Evolutionary conservation across 2,329 filamentous ascomycete species (phyloP).

Genomic region (Aspergillus arachidicola): DNA sequence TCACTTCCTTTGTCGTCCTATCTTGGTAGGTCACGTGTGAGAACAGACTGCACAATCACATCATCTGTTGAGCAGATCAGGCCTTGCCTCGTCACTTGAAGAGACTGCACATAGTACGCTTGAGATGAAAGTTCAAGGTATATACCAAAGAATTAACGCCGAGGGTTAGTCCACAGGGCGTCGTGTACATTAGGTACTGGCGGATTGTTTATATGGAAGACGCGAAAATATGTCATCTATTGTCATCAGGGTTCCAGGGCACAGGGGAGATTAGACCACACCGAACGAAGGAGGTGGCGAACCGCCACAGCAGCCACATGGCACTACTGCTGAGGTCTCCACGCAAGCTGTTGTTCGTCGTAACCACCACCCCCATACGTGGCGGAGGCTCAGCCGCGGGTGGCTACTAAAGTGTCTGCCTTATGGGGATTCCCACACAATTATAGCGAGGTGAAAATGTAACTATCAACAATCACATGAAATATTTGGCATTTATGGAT

Average conservation of each 20-base stretch:
- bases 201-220: not conserved
- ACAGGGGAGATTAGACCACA: not conserved
- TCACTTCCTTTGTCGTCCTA: not conserved
- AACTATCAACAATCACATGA: not conserved
- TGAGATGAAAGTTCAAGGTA: not conserved
- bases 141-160: not conserved
- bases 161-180: no score
- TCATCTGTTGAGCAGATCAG: not conserved
- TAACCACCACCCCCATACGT: no score
- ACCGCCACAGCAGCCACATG: not conserved
- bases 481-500: not conserved
- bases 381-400: no score
- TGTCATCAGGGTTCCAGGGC: not conserved
- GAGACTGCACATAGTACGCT: not conserved
- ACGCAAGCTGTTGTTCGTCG: no score
- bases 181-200: not conserved
- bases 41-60: not conserved
- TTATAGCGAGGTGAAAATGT: not conserved
- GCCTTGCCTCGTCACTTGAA: not conserved
- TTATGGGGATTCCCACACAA: not conserved
- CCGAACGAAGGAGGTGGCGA: not conserved
- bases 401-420: no score
- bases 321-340: not conserved
- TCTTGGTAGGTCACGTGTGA: not conserved
- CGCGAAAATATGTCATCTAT: not conserved